Evolutionary conservation across 2,329 filamentous ascomycete genomes (phyloP).

Genomic region (Arthrobotrys conoides): DNA sequence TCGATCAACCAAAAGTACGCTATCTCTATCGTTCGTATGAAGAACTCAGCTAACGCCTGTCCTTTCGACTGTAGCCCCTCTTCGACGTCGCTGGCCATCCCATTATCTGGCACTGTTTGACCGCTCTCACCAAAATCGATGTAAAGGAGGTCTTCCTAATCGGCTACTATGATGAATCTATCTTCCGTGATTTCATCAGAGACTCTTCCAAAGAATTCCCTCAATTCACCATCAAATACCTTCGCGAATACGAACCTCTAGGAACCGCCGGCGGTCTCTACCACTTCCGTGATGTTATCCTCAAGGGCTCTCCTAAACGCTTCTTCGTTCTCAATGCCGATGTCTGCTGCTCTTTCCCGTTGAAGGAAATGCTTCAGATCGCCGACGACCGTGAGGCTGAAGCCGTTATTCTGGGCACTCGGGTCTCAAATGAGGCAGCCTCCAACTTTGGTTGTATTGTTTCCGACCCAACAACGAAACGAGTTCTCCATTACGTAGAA

Average conservation of each 20-base stretch:
- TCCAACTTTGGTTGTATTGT: slow-evolving; percentile 99
- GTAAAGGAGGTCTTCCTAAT: slow-evolving; percentile 98
- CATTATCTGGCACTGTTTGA: slow-evolving; percentile 98
- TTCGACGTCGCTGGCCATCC: slow-evolving; percentile 98
- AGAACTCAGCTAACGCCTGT: slow-evolving; percentile 22
- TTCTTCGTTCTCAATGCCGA: slow-evolving; percentile 98
- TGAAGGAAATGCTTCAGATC: slow-evolving; percentile 93
- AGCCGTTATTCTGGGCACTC: slow-evolving; percentile 93
- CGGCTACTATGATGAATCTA: slow-evolving; percentile 97
- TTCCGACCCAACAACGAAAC: slow-evolving; percentile 90
- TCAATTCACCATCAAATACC: slow-evolving; percentile 90
- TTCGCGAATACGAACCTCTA: slow-evolving; percentile 95
- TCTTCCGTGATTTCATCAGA: slow-evolving; percentile 99
- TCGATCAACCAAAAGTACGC: slow-evolving; percentile 92
- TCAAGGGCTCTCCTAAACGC: slow-evolving; percentile 93
- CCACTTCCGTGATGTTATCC: slow-evolving; percentile 98
- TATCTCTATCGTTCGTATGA: slow-evolving; percentile 28
- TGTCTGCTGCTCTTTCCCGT: slow-evolving; percentile 97
- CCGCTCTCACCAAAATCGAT: slow-evolving; percentile 88
- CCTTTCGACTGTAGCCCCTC: slow-evolving; percentile 76
- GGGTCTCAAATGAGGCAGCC: slow-evolving; percentile 89
- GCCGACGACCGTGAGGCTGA: slow-evolving; percentile 96
- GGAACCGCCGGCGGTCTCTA: slow-evolving; percentile 97
- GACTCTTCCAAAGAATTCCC: slow-evolving; percentile 87
- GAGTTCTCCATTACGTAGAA: slow-evolving; percentile 98